Base-by-base conservation (phyloP, 1,284 basidiomycete genomes). In the Amylostereum chailletii region DNA sequence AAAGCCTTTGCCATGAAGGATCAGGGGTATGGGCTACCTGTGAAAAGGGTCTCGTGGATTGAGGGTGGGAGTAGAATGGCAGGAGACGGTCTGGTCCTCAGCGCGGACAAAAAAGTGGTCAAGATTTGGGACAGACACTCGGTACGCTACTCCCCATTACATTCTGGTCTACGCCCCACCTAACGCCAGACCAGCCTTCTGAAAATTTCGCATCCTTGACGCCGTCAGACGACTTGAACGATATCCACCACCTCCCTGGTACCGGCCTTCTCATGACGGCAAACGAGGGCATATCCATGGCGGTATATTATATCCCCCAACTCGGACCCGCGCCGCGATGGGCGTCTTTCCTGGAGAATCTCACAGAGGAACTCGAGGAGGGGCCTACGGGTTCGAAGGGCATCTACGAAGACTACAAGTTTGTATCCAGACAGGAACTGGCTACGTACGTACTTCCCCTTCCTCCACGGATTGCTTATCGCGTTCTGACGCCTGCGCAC, bases 291-390 rank as follows among this genome's bases (percentile, higher is more conserved):
- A 90, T 94, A 46, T 86, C 90, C 55, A 89, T 97, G 83, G 86
- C 81, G 29, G 83, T 86, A 3, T 95, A 90, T 67, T 99, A 94
- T 64, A 86, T 99, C 41, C 96, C 95, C 11, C 90, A 95, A 58
- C 79, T 99, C 4, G 96, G 96, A 0, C 94, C 94, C 2, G 96
- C 96, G 9, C 95, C 96, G 0, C 81, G 83, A 58, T 99, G 96
- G 96, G 94, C 92, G 46, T 86, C 84, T 62, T 99, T 98, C 83
- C 79, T 99, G 51, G 96, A 99, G 70, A 93, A 91, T 58, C 86
- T 99, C 62, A 99, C 96, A 0, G 96, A 99, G 65, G 94, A 97
- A 65, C 86, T 97, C 82, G 94, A 94, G 60, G 89, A 92, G 61
- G 86, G 90, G 61, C 79, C 82, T 0, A 72, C 72, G n/a, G 78